Evolutionary conservation across 1,284 basidiomycete species (phyloP), one percentile per base, ranked within the genome.

Genomic region (Naganishia albida): DNA sequence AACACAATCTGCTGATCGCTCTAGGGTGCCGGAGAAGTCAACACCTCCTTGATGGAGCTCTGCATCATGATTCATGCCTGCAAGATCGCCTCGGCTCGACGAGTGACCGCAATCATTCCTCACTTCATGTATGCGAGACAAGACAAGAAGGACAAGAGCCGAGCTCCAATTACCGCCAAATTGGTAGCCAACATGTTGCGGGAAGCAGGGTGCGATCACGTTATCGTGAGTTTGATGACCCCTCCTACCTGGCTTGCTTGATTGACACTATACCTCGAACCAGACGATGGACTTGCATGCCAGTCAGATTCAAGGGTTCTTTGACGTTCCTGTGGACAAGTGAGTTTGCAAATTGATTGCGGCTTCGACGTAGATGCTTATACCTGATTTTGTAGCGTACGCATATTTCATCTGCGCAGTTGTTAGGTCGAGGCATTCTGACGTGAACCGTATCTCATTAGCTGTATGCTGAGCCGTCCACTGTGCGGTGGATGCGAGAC

Each of bases 31-130:
- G 77, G 78, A 49, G 73, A 71, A 26, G 86, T 93, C 74, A 93
- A 93, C 80, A 93, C 91, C 18, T 84, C 91, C 56, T 85, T 96
- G 68, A 93, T 95, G 88, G 93, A 98, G 80, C 85, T 97, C 55
- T 95, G 95, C 78, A 99, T 99, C 78, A 98, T 99, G 94, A 96
- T 98, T 74, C 95, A 99, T 78, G 95, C 96, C 16, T 98, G 96
- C 87, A 97, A 96, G 82, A 94, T 94, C 74, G 90, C 92, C 39
- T 94, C 91, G 70, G 94, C 95, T 62, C 90, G 89, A 77, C 85
- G 96, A 70, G 97, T 99, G 76, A 98, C 95, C 20, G 95, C 95
- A 34, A 93, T 99, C 70, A 85, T 96, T 64, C 94, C 93, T 51
- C 85, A 96, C 59, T 97, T 94, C 81, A 93, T 93, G 20, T 97